Base-by-base conservation (phyloP, 108 stramenopile species). In the Schizochytrium sp. region DNA sequence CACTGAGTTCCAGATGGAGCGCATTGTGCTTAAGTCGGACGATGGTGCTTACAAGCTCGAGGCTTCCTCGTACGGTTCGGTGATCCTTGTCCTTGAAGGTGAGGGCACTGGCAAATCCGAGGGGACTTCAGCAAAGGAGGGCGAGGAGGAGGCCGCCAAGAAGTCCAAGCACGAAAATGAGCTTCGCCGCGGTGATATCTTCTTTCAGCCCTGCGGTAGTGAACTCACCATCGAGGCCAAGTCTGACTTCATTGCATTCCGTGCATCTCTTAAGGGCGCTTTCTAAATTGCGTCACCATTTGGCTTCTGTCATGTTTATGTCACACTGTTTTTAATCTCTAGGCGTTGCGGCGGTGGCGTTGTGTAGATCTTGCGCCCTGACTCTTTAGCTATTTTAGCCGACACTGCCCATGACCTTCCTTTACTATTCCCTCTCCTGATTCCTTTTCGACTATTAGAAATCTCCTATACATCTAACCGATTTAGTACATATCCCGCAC, bases 201-300 rank as follows among this genome's bases (percentile, higher is more conserved):
- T 83, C 28, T 83, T 83, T 40, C 64, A 69, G 64, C 64, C 64
- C 19, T 69, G 64, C 64, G 64, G 64, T 3, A 44, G 42, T 15
- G 10, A 38, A 44, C 50, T 83, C 76, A 55, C 76, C 53, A 28
- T 55, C 76, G 76, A 83, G 76, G 76, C 76, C 47, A 83, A 83
- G 53, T 40, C 76, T 5, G 53, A 83, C 76, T 53, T 83, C 40
- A 83, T 83, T 40, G 50, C 55, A n/a, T 83, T 83, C 40, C 47
- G 76, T n/a, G 76, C 76, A 10, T 47, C 76, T n/a, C 50, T 83
- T 3, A 83, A 83, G 53, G 76, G 76, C 47, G 76, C 76, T 55
- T 83, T 83, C 47, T 83, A 69, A n/a, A 60, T n/a, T 2, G 28
- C 59, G 28, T 28, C 28, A 28, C 28, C 28, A 28, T 28, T 28